Evolutionary conservation across 371 early-diverging fungal species (phyloP), one percentile per base, ranked within the genome.

Genomic region (Entomophthora muscae): DNA sequence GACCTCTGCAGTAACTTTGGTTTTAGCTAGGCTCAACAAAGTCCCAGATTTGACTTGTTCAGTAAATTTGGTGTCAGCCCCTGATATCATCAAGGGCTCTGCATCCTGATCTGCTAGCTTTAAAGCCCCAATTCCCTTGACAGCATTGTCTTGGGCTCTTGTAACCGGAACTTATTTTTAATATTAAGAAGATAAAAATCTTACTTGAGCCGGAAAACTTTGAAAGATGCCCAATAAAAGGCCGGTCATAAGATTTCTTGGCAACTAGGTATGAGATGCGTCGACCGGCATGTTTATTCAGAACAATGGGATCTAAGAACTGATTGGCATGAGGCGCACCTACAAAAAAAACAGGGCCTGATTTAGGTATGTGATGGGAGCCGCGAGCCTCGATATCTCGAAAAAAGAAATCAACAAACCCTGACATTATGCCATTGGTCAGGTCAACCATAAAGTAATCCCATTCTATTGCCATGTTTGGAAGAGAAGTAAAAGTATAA

Each of bases 261-360:
- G 95, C 93, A n/a, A n/a, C n/a, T n/a, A n/a, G n/a, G n/a, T n/a
- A n/a, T n/a, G n/a, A n/a, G n/a, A n/a, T n/a, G n/a, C 82, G 76
- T 27, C 94, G 83, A 23, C 81, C 79, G 58, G 85, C 84, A 62
- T 81, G 81, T 59, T 80, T 78, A 64, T 88, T 74, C 28, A 92
- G 75, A 32, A 93, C 80, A 12, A 93, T 65, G 2, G 94, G 93
- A 69, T 97, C 98, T 10, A 95, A 82, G 73, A 97, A 95, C 79
- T 88, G 98, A 75, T 95, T 95, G 32, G 90, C 88, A 78, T 95
- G 98, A 21, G 96, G 95, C 0, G 91, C 96, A 1, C 84, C 91
- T 42, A 92, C 90, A 71, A 96, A 96, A 59, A 97, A 88, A 57
- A 93, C 86, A 1, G 94, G 93, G 0, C 91, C 93, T 24, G 77